These are phyloP conservation scores for Malus sylvestris DNA, from an alignment of 306 rosid species.

Conservation along the genomic window DNA sequence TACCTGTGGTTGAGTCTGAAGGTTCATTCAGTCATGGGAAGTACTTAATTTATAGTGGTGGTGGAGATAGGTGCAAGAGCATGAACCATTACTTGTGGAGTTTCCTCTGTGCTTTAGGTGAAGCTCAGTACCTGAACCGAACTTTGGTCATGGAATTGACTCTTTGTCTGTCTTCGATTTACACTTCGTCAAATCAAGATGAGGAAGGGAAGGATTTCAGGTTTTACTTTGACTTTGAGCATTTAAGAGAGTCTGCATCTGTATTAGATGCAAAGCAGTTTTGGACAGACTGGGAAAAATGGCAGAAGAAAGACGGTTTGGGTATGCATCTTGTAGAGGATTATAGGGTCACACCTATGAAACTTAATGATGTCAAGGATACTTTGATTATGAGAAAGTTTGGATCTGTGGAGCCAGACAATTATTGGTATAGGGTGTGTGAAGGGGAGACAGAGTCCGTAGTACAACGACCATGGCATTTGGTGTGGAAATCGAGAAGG, in stretches of 20 bases:
- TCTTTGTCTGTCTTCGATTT: conserved; percentile 79
- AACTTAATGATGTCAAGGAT: conserved; percentile 62
- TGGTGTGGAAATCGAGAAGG: conserved; percentile 90
- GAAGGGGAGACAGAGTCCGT: conserved; percentile 93
- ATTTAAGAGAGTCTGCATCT: conserved; percentile 79
- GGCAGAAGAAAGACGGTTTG: conserved; percentile 69
- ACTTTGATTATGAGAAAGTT: conserved; percentile 85
- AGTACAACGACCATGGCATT: conserved; percentile 90
- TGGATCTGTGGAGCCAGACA: conserved; percentile 86
- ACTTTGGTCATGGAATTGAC: conserved; percentile 94
- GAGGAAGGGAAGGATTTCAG: conserved; percentile 98
- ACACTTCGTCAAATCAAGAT: conserved; percentile 62
- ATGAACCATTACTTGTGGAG: conserved; percentile 98
- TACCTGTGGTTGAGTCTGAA: conserved; percentile 85
- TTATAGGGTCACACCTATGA: conserved; percentile 75
- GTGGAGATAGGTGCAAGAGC: conserved; percentile 95
- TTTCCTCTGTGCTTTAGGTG: conserved; percentile 96
- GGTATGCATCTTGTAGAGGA: conserved; percentile 77
- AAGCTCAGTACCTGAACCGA: conserved; percentile 94
- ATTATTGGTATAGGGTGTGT: conserved; percentile 93
- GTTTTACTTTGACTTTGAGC: conserved; percentile 96
- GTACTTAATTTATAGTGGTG: conserved; percentile 69
- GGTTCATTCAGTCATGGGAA: conserved; percentile 60
- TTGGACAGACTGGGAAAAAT: conserved; percentile 84
- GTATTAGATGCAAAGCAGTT: conserved; percentile 83